A percentile compares a stretch with the other conserved stretches of the same genome.
Conservation (phyloP, 495 filamentous ascomycete species). For the Xeromyces bisporus region DNA sequence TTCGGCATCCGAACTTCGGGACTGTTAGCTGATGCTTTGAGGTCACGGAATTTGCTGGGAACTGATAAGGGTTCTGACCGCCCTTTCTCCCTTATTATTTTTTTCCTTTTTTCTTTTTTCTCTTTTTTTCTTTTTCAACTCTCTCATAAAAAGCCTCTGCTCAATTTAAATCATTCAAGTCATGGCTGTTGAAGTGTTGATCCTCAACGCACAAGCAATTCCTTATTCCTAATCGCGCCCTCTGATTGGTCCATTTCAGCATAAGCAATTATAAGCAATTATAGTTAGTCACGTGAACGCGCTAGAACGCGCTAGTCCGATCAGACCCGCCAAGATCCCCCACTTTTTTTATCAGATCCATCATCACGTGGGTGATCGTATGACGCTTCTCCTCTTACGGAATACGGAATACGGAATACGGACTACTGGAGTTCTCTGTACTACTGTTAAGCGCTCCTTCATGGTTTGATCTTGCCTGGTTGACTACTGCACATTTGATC, state of each 20-base stretch:
- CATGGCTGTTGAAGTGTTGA: too few relatives aligned
- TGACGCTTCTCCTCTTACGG: not conserved
- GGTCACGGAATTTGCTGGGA: conserved; percentile 1
- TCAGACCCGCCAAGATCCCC: not conserved
- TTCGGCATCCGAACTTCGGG: conserved; percentile 1
- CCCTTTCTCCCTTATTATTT: too few relatives aligned
- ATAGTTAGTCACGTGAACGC: too few relatives aligned
- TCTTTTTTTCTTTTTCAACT: not conserved
- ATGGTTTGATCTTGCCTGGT: too few relatives aligned
- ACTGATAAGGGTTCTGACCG: too few relatives aligned
- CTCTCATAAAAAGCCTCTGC: not conserved
- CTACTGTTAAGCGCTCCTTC: too few relatives aligned
- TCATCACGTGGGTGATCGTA: not conserved
- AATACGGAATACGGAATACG: not conserved
- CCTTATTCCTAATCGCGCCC: not conserved
- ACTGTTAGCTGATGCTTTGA: not conserved
- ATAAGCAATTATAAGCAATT: too few relatives aligned
- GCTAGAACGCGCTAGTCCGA: not conserved
- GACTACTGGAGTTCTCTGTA: too few relatives aligned
- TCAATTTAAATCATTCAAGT: not conserved
- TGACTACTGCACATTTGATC: too few relatives aligned
- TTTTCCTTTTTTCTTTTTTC: conserved; percentile 39
- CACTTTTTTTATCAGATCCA: not conserved
- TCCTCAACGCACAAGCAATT: too few relatives aligned
- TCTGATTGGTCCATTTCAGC: not conserved